Conservation (phyloP, 2,329 filamentous ascomycete genomes). For the Xylaria sp. region DNA sequence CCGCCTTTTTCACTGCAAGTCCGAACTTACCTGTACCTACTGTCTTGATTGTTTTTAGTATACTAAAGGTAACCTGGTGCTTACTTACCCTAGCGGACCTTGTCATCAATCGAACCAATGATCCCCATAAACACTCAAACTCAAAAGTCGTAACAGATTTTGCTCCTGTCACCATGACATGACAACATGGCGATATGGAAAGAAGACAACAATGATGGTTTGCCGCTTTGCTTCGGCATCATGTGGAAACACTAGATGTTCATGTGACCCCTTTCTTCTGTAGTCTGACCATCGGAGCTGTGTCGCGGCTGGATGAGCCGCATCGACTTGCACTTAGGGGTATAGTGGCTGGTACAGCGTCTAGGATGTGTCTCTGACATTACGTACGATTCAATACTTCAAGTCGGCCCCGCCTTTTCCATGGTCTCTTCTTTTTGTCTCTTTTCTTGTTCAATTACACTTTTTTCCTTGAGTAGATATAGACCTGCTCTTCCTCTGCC, state of each 20-base stretch:
- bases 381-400: slow-evolving; percentile 47
- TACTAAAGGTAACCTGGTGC: too few species aligned
- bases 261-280: slow-evolving; percentile 43
- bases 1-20: slow-evolving; percentile 12
- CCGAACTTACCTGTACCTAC: not conserved
- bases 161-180: slow-evolving; percentile 6
- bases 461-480: not conserved
- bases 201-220: slow-evolving; percentile 21
- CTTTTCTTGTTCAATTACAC: slow-evolving; percentile 17
- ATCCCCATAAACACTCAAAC: slow-evolving; percentile 17
- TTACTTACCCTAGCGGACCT: slow-evolving; percentile 4
- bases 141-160: slow-evolving; percentile 8
- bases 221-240: slow-evolving; percentile 47
- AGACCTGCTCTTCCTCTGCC: slow-evolving; percentile 22
- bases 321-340: slow-evolving; percentile 68
- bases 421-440: slow-evolving; percentile 28
- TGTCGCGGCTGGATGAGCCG: slow-evolving; percentile 50
- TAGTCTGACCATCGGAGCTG: slow-evolving; percentile 37
- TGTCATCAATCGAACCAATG: not conserved
- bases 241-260: slow-evolving; percentile 38
- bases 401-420: slow-evolving; percentile 44
- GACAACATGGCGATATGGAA: slow-evolving; percentile 7
- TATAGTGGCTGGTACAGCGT: slow-evolving; percentile 54
- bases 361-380: slow-evolving; percentile 42
- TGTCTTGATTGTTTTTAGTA: too few species aligned